Percentiles rank a stretch among this genome's conserved stretches.
Evolutionary conservation across 2,329 filamentous ascomycete species (phyloP).

Genomic region (Calonectria leucothoes): DNA sequence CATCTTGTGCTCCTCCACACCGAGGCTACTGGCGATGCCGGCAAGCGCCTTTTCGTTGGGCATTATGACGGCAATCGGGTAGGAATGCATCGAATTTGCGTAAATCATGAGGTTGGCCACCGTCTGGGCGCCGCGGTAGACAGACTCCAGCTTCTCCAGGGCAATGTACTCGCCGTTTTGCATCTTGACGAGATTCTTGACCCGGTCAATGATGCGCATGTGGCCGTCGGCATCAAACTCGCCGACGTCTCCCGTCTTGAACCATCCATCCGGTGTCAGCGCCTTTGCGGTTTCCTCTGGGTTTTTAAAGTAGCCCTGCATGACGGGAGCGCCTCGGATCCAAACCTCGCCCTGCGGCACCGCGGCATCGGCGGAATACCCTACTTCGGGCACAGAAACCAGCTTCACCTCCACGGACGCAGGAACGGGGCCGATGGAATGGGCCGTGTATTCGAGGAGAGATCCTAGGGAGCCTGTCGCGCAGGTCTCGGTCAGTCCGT

Average conservation of each 20-base stretch:
- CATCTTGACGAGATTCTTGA: slow-evolving; percentile 98
- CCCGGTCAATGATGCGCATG: slow-evolving; percentile 88
- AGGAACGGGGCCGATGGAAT: slow-evolving; percentile 81
- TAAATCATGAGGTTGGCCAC: slow-evolving; percentile 90
- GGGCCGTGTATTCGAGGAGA: slow-evolving; percentile 83
- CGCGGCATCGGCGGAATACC: slow-evolving; percentile 78
- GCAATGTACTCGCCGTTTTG: slow-evolving; percentile 96
- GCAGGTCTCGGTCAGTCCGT: slow-evolving; percentile 92
- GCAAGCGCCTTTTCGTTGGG: slow-evolving; percentile 71
- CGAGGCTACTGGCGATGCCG: slow-evolving; percentile 67
- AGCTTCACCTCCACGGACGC: slow-evolving; percentile 88
- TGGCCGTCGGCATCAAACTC: slow-evolving; percentile 86
- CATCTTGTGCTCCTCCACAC: slow-evolving; percentile 75
- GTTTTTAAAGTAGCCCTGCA: slow-evolving; percentile 84
- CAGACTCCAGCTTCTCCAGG: slow-evolving; percentile 93
- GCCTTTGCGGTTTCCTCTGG: slow-evolving; percentile 83
- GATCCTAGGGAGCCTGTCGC: slow-evolving; percentile 84
- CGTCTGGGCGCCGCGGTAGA: slow-evolving; percentile 82
- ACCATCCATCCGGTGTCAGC: slow-evolving; percentile 89
- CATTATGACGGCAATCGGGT: slow-evolving; percentile 84
- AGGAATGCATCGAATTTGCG: slow-evolving; percentile 77
- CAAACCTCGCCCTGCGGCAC: slow-evolving; percentile 92
- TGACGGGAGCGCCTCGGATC: slow-evolving; percentile 82
- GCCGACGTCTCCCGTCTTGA: slow-evolving; percentile 95
- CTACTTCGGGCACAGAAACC: slow-evolving; percentile 87